A percentile compares a stretch with the other conserved stretches of the same genome.
phyloP scores from a whole-genome alignment of 225 moss, liverwort and hornwort species.

The Polytrichum commune region DNA sequence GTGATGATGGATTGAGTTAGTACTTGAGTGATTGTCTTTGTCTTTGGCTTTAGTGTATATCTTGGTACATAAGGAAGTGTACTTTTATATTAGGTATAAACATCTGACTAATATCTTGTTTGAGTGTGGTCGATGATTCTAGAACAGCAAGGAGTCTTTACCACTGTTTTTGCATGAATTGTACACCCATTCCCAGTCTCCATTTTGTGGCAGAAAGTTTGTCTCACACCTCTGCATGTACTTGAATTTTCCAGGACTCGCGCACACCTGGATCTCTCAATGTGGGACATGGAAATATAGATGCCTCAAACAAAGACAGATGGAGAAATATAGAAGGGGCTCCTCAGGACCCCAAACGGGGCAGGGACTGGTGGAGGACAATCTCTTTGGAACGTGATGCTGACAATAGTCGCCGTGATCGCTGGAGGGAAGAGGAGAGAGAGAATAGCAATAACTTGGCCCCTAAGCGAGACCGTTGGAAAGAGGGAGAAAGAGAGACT shows the following conservation, averaged over 20 bases:
- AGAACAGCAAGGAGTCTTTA: no score
- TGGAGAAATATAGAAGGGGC: constrained; percentile 52
- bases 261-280: constrained; percentile 45
- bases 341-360: constrained; percentile 44
- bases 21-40: no score
- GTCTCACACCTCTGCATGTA: background rate
- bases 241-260: constrained; percentile 29
- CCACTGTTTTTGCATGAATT: no score
- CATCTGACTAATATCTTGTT: no score
- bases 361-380: constrained; percentile 68
- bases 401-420: constrained; percentile 53
- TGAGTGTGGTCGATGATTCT: no score
- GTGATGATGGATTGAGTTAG: no score
- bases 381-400: constrained; percentile 59
- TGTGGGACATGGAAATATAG: constrained; percentile 37
- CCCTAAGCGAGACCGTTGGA: constrained; percentile 59
- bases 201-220: no score
- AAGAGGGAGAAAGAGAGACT: constrained; percentile 55
- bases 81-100: no score
- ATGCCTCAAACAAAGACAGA: constrained; percentile 50
- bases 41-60: no score
- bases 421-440: constrained; percentile 69
- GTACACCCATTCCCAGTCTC: no score
- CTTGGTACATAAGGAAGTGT: no score
- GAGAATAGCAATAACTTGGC: constrained; percentile 43